phyloP scores from a whole-genome alignment of 495 filamentous ascomycete species.

The Trypethelium eluteriae region DNA sequence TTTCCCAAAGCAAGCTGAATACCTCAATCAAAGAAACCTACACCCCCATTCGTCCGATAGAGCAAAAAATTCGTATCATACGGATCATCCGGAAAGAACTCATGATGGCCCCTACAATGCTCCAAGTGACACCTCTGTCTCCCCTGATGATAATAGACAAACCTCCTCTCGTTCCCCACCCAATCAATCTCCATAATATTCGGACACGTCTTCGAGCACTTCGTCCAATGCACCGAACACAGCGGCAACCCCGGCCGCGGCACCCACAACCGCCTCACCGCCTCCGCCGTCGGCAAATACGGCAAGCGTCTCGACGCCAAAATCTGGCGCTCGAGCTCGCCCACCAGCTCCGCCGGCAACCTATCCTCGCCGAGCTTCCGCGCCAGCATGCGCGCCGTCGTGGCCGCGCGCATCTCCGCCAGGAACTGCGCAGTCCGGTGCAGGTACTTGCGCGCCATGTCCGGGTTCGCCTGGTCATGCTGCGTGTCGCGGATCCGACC shows the following conservation, averaged over 20 bases:
- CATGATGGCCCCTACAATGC: slow-evolving; percentile 5
- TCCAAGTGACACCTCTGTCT: neutral
- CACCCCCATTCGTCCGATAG: neutral
- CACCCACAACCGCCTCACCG: slow-evolving; percentile 4
- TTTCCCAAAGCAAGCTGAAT: too few species aligned
- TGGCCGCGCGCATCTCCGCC: neutral
- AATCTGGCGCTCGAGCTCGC: neutral
- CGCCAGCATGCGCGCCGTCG: slow-evolving; percentile 6
- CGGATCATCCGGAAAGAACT: neutral
- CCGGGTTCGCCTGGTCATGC: neutral
- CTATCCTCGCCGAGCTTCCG: neutral
- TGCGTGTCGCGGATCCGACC: neutral
- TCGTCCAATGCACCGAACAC: slow-evolving; percentile 4
- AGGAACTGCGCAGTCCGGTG: slow-evolving; percentile 6
- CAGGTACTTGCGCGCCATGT: neutral
- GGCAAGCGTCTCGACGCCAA: neutral
- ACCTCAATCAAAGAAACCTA: neutral
- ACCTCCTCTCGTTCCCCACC: neutral
- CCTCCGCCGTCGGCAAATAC: slow-evolving; percentile 3
- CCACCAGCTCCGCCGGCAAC: neutral
- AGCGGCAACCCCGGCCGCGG: neutral
- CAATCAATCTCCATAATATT: slow-evolving; percentile 7
- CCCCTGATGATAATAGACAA: slow-evolving; percentile 7
- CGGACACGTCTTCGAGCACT: slow-evolving; percentile 8
- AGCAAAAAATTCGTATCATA: slow-evolving; percentile 5